Base-by-base conservation (phyloP, 495 filamentous ascomycete species). In the Clohesyomyces aquaticus region DNA sequence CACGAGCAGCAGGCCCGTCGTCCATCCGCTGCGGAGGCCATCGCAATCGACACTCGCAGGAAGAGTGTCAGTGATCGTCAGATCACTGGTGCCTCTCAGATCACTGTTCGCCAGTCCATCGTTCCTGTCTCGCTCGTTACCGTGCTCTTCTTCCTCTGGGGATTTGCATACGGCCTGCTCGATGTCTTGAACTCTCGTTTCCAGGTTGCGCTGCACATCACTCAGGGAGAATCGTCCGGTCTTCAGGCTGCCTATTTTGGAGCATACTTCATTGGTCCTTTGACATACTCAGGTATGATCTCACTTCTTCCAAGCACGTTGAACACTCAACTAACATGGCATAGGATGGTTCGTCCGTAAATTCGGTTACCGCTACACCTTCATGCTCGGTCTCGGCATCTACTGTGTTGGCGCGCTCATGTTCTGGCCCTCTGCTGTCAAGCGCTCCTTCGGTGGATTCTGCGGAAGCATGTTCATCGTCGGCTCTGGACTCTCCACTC, bases 401-500 rank as follows among this genome's bases (percentile, higher is more conserved):
- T 86, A 87, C 65, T 83, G 82, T 11, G 73, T 85, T 16, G 87
- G 86, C 4, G 82, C 83, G 4, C 79, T 89, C 27, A 82, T 87
- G 71, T 85, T 81, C 72, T 88, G 82, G 84, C 84, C 80, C 26
- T 81, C 78, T 1, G 80, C 77, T 23, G 72, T 85, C 19, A 79
- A 85, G 28, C 74, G 78, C n/a, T 84, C 83, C 23, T 91, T 90
- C 71, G 83, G 79, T 23, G 88, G 87, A 27, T 91, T 90, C 73
- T 88, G 87, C 72, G 83, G 81, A 22, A 78, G 78, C 70, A 85
- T 87, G 66, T 88, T 91, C 71, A 81, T 91, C 60, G 84, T 91
- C 52, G 88, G 88, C 3, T 79, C 80, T 54, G 88, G 88, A 8
- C 79, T 92, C 0, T 83, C 82, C 2, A 85, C 87, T 1, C 82